Percentiles rank a stretch among this genome's conserved stretches.
Evolutionary conservation across 1,284 basidiomycete species (phyloP).

Genomic region (Blastosporella zonata): DNA sequence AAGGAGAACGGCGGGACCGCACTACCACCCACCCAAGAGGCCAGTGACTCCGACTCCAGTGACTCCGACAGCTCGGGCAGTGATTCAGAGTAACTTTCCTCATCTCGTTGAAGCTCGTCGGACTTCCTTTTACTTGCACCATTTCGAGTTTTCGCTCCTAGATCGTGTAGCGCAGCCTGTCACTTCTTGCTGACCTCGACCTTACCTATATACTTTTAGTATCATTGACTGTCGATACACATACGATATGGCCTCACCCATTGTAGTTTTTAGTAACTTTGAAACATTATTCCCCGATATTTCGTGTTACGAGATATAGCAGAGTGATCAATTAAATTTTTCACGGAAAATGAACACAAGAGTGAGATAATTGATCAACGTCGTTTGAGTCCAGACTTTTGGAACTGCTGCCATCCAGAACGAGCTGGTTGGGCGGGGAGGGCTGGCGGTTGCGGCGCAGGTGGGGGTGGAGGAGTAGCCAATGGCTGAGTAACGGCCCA

Average conservation of each 20-base stretch:
- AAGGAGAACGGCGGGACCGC: conserved; percentile 38
- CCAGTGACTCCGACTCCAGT: conserved; percentile 75
- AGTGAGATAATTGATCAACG: conserved; percentile 11
- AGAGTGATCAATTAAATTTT: conserved; percentile 1
- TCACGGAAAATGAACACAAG: background rate
- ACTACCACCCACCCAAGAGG: conserved; percentile 37
- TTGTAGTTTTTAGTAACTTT: conserved; percentile 38
- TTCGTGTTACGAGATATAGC: conserved; percentile 8
- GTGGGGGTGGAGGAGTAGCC: background rate
- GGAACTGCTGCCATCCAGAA: conserved; percentile 58
- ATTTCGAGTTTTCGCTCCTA: conserved; percentile 19
- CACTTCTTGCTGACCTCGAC: conserved; percentile 20
- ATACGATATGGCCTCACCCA: conserved; percentile 20
- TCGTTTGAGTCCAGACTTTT: conserved; percentile 30
- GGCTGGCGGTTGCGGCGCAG: background rate
- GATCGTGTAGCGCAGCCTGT: conserved; percentile 20
- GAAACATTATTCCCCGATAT: conserved; percentile 18
- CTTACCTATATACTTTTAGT: conserved; percentile 25
- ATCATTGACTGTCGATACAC: conserved; percentile 23
- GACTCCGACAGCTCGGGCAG: conserved; percentile 75
- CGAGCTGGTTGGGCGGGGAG: conserved; percentile 18
- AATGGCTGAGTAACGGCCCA: background rate
- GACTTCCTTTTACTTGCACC: conserved; percentile 17
- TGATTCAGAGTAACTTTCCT: conserved; percentile 65
- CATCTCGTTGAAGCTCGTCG: conserved; percentile 13